Conservation (phyloP, 2,329 filamentous ascomycete species). For the Aspergillaceae sp. region DNA sequence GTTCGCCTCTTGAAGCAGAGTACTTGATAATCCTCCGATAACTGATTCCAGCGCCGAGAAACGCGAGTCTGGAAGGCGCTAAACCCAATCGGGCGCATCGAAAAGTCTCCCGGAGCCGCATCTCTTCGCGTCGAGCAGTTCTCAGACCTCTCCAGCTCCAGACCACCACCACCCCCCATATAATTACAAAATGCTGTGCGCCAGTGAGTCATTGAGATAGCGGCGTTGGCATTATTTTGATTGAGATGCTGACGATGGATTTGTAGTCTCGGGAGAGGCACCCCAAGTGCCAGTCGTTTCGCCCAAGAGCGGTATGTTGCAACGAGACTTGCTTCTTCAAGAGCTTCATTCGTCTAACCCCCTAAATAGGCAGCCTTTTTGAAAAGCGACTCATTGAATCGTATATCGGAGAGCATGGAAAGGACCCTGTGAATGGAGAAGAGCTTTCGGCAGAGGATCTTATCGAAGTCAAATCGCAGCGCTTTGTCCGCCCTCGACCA, state of each 20-base stretch:
- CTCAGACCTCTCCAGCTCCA: constrained; percentile 10
- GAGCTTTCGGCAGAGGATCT: constrained; percentile 77
- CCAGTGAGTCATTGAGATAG: constrained; percentile 46
- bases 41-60: no score
- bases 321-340: constrained; percentile 9
- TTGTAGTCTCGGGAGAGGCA: constrained; percentile 84
- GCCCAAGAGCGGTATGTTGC: constrained; percentile 72
- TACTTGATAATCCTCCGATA: no score
- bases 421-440: constrained; percentile 83
- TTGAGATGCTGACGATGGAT: constrained; percentile 12
- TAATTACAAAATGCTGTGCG: constrained; percentile 48
- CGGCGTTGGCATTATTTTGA: constrained; percentile 6
- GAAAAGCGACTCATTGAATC: constrained; percentile 93
- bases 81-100: constrained; percentile 25
- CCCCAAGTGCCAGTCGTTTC: constrained; percentile 92
- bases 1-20: not conserved
- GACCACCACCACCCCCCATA: constrained; percentile 12
- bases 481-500: constrained; percentile 78
- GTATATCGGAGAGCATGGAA: constrained; percentile 86
- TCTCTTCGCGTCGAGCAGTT: constrained; percentile 21
- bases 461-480: constrained; percentile 73
- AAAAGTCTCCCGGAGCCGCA: constrained; percentile 31
- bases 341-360: constrained; percentile 20
- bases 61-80: constrained; percentile 11
- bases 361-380: constrained; percentile 65